Conservation (phyloP, 164 flowering plant genomes). For the Stephania japonica region DNA sequence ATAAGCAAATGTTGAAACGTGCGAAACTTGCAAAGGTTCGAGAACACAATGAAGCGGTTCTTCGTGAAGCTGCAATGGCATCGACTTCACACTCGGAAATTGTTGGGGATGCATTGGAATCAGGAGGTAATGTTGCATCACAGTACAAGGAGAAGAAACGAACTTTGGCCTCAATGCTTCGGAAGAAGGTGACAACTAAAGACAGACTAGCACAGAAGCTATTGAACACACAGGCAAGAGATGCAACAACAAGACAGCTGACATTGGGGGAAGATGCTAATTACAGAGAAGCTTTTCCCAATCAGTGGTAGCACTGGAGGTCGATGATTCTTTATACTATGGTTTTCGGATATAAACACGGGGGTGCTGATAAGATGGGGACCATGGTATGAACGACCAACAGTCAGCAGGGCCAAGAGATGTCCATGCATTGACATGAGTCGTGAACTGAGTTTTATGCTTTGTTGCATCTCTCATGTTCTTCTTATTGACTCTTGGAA, state of each 20-base stretch:
- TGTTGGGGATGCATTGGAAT: constrained; percentile 41
- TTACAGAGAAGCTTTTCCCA: constrained; percentile 76
- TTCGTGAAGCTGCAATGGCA: constrained; percentile 73
- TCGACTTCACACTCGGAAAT: constrained; percentile 65
- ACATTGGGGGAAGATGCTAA: constrained; percentile 47
- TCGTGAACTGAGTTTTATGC: neutral
- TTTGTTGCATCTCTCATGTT: neutral
- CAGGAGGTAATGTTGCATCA: constrained; percentile 6
- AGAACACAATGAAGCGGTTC: constrained; percentile 75
- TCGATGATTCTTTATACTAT: neutral
- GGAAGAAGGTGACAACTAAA: constrained; percentile 64
- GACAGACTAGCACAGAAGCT: constrained; percentile 61
- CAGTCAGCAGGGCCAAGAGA: neutral
- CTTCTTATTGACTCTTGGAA: neutral
- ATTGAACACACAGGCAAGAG: constrained; percentile 40
- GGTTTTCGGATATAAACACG: neutral
- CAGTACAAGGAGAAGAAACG: constrained; percentile 35
- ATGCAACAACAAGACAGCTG: constrained; percentile 46
- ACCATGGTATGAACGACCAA: neutral
- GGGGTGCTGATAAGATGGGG: neutral
- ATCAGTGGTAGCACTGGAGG: constrained; percentile 54
- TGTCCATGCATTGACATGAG: neutral
- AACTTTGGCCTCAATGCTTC: constrained; percentile 73
- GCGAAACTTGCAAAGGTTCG: constrained; percentile 75
- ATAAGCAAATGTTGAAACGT: constrained; percentile 47